A percentile compares a stretch with the other conserved stretches of the same genome.
phyloP scores from a whole-genome alignment of 495 filamentous ascomycete species.

The Penicillium manginii region DNA sequence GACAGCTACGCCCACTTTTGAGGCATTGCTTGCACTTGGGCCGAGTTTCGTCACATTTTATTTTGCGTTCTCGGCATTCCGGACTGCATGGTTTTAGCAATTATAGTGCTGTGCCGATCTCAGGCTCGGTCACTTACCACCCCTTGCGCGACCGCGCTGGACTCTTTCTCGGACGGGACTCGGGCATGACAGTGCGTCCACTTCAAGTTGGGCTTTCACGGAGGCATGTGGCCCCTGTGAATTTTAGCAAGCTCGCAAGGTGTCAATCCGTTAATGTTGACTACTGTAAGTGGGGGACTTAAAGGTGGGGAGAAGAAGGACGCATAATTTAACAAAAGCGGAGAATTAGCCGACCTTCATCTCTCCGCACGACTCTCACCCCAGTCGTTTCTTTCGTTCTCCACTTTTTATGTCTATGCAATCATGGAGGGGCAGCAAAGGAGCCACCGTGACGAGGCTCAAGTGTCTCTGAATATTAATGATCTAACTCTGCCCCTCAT shows the following conservation, averaged over 20 bases:
- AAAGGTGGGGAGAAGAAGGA: not conserved
- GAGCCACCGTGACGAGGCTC: not conserved
- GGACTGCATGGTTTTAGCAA: constrained; percentile 5
- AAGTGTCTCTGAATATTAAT: not conserved
- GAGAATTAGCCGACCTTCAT: not conserved
- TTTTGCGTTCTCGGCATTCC: constrained; percentile 12
- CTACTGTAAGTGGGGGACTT: not conserved
- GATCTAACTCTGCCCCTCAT: not conserved
- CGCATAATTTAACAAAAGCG: not conserved
- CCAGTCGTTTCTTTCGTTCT: not conserved
- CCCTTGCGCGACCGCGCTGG: constrained; percentile 11
- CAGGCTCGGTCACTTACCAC: constrained; percentile 6
- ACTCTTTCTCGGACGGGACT: not conserved
- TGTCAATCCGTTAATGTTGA: no score
- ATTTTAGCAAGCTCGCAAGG: no score
- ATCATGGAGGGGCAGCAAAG: not conserved
- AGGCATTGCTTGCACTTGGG: constrained; percentile 26
- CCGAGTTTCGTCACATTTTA: constrained; percentile 26
- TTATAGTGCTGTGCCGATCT: not conserved
- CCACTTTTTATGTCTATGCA: not conserved
- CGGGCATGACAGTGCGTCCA: not conserved
- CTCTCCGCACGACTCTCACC: constrained; percentile 1
- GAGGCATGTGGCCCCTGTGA: no score
- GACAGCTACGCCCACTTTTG: constrained; percentile 16
- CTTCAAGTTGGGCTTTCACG: not conserved